Evolutionary conservation across 1,284 basidiomycete genomes (phyloP), one percentile per base, ranked within the genome.

Genomic region (Puccinia hordei): DNA sequence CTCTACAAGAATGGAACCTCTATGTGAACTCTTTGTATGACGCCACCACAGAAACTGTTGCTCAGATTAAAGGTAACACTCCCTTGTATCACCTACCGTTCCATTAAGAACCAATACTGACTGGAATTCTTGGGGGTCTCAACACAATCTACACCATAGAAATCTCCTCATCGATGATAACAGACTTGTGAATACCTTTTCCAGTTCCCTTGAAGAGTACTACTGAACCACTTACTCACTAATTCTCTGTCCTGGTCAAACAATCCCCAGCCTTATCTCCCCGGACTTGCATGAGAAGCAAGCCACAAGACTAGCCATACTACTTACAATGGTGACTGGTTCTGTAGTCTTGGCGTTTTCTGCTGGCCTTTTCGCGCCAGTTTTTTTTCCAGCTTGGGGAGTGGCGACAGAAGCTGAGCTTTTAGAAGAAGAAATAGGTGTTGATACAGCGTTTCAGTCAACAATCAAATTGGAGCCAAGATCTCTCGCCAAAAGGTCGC

Each of bases 1-100:
- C 61, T 27, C 44, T 77, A 5, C 74, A 77, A 66, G 74, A 77
- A 38, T 77, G 74, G 74, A 77, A 77, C 49, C 46, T 77, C 35
- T 77, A 77, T 49, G 74, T 77, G 15, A 77, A 77, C 30, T 77
- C 74, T 9, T 61, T 77, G 33, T 65, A 68, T 68, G 61, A 68
- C 19, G 44, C 74, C 13, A 55, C 59, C 19, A 77, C 63, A 66
- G 24, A 46, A 30, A 63, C 74, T 38, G 46, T 63, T 38, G 65
- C 74, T 15, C 63, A 66, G 65, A 63, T 77, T 55, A 65, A 63
- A 66, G 74, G 74, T 77, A 66, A 30, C 63, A 33, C 13, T 66
- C 49, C 8, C 19, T 49, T 27, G 8, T 44, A 27, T 1, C 35
- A 15, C 13, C 55, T 55, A 17, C 19, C 33, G 22, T 12, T 22